Conservation (phyloP, 2,329 filamentous ascomycete species). For the Trichoderma polysporum region DNA sequence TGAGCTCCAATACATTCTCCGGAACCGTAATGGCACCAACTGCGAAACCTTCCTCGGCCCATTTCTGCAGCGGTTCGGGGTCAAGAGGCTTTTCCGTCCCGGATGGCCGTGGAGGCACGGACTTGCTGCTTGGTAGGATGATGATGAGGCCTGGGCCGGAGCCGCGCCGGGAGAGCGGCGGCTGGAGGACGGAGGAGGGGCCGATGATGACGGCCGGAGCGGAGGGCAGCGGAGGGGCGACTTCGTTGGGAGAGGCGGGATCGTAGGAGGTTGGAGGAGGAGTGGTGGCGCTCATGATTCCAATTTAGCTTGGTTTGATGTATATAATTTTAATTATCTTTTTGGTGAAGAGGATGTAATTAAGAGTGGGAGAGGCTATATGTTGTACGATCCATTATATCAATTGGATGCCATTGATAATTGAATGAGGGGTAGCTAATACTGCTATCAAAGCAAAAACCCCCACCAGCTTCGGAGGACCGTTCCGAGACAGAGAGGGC, state of each 20-base stretch:
- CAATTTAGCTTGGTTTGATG: background rate
- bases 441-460: background rate
- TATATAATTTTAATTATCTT: background rate
- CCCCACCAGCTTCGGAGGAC: background rate
- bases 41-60: constrained; percentile 39
- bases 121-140: constrained; percentile 24
- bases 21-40: constrained; percentile 27
- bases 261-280: constrained; percentile 12
- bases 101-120: background rate
- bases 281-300: background rate
- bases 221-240: constrained; percentile 20
- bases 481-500: too few species aligned
- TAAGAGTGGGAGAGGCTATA: too few species aligned
- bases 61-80: constrained; percentile 35
- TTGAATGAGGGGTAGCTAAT: background rate
- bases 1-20: background rate
- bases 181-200: constrained; percentile 24
- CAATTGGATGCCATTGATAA: background rate
- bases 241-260: constrained; percentile 20
- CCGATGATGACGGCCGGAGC: constrained; percentile 1
- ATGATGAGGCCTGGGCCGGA: constrained; percentile 37
- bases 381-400: background rate
- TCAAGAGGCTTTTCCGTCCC: constrained; percentile 14
- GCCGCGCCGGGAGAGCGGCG: constrained; percentile 34
- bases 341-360: background rate